phyloP scores from a whole-genome alignment of 192 early-diverging fungal genomes.

The Coemansia sp. region DNA sequence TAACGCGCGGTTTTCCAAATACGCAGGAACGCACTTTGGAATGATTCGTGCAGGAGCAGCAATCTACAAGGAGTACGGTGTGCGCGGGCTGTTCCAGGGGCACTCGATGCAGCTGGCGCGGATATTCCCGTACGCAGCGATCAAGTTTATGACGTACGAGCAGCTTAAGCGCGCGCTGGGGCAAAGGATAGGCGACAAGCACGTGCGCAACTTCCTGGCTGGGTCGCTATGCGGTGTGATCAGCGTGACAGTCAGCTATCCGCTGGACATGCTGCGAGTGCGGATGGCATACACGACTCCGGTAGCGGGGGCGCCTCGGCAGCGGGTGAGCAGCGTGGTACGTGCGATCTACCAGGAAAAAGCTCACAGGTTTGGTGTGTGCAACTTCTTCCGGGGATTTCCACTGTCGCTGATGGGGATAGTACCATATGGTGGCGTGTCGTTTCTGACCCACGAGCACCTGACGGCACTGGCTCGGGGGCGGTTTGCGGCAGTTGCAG shows the following conservation, averaged over 20 bases:
- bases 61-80: conserved; percentile 70
- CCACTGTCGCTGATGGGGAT: conserved; percentile 87
- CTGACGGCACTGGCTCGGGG: conserved; percentile 63
- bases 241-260: conserved; percentile 88
- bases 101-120: conserved; percentile 90
- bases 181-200: conserved; percentile 61
- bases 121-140: conserved; percentile 95
- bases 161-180: conserved; percentile 75
- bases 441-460: conserved; percentile 86
- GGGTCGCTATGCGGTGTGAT: conserved; percentile 83
- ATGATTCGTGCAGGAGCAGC: conserved; percentile 76
- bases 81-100: conserved; percentile 87
- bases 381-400: conserved; percentile 97
- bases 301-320: conserved; percentile 17
- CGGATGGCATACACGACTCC: conserved; percentile 78
- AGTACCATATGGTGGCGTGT: conserved; percentile 94
- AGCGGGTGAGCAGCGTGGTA: conserved; percentile 59
- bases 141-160: conserved; percentile 97
- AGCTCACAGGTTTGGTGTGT: conserved; percentile 45
- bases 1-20: conserved; percentile 67
- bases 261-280: conserved; percentile 90
- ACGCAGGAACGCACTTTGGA: conserved; percentile 60
- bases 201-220: conserved; percentile 73
- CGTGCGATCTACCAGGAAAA: conserved; percentile 77
- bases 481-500: conserved; percentile 42